Conservation (phyloP, 441 rosid species). For the Euphorbia schlechtendalii region DNA sequence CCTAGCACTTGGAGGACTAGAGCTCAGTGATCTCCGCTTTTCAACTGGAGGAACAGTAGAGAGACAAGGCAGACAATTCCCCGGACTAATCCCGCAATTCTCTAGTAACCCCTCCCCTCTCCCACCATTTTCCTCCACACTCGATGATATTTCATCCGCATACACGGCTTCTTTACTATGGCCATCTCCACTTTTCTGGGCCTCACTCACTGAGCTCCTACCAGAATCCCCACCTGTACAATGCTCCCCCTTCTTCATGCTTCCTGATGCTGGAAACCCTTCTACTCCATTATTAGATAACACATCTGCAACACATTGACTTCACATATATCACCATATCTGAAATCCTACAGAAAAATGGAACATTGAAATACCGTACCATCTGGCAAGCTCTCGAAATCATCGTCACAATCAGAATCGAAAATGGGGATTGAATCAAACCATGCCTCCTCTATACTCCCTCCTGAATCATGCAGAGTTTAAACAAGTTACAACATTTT, state of each 20-base stretch:
- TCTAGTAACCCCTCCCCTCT: slow-evolving; percentile 65
- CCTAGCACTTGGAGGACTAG: slow-evolving; percentile 65
- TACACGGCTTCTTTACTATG: too few species aligned
- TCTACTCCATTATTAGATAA: too few species aligned
- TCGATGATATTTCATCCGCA: slow-evolving; percentile 57
- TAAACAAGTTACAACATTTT: too few species aligned
- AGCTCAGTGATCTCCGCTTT: slow-evolving; percentile 63
- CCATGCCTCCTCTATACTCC: slow-evolving; percentile 67
- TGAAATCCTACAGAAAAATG: not conserved
- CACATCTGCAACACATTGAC: too few species aligned
- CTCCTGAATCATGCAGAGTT: too few species aligned
- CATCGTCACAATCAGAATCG: slow-evolving; percentile 80
- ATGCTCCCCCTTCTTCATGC: too few species aligned
- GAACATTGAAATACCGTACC: slow-evolving; percentile 38
- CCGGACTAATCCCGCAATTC: slow-evolving; percentile 66
- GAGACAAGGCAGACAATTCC: slow-evolving; percentile 79
- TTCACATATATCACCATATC: too few species aligned
- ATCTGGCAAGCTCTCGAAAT: slow-evolving; percentile 66
- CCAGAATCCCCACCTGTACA: too few species aligned
- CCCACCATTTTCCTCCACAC: slow-evolving; percentile 45
- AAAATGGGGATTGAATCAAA: slow-evolving; percentile 51
- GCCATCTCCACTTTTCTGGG: too few species aligned
- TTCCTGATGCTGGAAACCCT: too few species aligned
- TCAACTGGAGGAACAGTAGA: slow-evolving; percentile 62
- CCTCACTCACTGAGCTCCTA: too few species aligned